Percentiles rank a stretch among this genome's conserved stretches.
These are phyloP conservation scores for Nicotiana obtusifolia DNA, from an alignment of 257 asterid species.

Conservation along the genomic window DNA sequence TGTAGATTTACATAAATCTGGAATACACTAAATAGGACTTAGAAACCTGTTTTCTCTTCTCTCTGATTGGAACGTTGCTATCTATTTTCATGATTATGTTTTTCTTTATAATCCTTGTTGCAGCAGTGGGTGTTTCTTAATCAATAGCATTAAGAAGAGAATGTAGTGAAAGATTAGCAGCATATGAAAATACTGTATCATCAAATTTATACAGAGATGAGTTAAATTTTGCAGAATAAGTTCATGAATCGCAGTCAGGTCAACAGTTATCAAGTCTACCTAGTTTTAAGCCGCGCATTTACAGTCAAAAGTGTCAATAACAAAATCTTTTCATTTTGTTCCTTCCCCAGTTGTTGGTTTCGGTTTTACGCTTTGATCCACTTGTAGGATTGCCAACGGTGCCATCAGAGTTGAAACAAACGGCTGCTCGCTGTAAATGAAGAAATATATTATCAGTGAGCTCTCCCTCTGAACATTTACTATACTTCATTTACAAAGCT, in stretches of 20 bases:
- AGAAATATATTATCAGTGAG: neutral
- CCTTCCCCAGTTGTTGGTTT: conserved; percentile 4
- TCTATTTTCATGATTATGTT: neutral
- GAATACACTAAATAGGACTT: neutral
- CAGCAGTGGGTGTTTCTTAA: neutral
- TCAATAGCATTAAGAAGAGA: neutral
- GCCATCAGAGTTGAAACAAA: conserved; percentile 3
- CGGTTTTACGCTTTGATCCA: conserved; percentile 12
- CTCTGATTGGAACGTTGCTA: neutral
- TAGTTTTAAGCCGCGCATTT: neutral
- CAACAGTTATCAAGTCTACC: neutral
- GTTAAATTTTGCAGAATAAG: neutral
- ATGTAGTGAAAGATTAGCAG: neutral
- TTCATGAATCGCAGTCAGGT: neutral
- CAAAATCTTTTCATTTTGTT: conserved; percentile 10
- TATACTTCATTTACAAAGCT: neutral
- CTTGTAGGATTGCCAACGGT: neutral
- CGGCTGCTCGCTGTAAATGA: conserved; percentile 12
- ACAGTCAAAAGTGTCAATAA: neutral
- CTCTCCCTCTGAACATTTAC: neutral
- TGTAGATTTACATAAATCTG: neutral
- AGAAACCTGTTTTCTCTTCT: neutral
- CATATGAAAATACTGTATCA: neutral
- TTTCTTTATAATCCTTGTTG: neutral
- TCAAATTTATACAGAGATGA: neutral